These are phyloP conservation scores for Phytophthora aleatoria DNA, from an alignment of 352 stramenopile species.

Conservation along the genomic window DNA sequence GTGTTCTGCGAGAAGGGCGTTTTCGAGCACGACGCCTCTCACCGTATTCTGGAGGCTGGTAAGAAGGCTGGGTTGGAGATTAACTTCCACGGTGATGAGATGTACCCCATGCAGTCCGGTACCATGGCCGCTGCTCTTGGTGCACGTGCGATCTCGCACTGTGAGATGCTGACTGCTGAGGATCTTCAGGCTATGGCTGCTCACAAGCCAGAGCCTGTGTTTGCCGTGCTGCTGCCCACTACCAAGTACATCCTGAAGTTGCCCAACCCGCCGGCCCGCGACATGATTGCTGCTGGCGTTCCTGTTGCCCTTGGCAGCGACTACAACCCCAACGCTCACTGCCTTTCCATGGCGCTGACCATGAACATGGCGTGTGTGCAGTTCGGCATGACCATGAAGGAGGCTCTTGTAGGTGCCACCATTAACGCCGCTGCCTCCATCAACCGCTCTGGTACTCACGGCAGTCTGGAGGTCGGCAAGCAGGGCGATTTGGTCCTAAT, in stretches of 20 bases:
- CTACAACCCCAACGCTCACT: conserved; percentile 89
- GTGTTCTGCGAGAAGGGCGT: conserved; percentile 89
- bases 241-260: conserved; percentile 88
- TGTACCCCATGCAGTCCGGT: conserved; percentile 74
- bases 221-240: conserved; percentile 79
- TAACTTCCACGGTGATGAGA: conserved; percentile 87
- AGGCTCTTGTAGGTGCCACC: conserved; percentile 79
- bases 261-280: conserved; percentile 64
- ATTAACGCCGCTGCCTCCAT: conserved; percentile 88
- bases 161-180: conserved; percentile 72
- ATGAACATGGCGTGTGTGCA: conserved; percentile 90
- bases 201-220: conserved; percentile 58
- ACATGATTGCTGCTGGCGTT: conserved; percentile 72
- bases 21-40: conserved; percentile 80
- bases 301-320: conserved; percentile 80
- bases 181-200: conserved; percentile 72
- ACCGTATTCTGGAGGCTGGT: conserved; percentile 72
- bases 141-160: conserved; percentile 75
- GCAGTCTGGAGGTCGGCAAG: conserved; percentile 82
- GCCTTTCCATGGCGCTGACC: conserved; percentile 84
- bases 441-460: conserved; percentile 70
- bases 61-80: conserved; percentile 70
- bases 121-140: conserved; percentile 60
- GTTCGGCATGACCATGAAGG: conserved; percentile 87
- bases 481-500: conserved; percentile 71